Base-by-base conservation (phyloP, 1,139 yeast genomes). In the Nadsonia starkeyi-henricii region DNA sequence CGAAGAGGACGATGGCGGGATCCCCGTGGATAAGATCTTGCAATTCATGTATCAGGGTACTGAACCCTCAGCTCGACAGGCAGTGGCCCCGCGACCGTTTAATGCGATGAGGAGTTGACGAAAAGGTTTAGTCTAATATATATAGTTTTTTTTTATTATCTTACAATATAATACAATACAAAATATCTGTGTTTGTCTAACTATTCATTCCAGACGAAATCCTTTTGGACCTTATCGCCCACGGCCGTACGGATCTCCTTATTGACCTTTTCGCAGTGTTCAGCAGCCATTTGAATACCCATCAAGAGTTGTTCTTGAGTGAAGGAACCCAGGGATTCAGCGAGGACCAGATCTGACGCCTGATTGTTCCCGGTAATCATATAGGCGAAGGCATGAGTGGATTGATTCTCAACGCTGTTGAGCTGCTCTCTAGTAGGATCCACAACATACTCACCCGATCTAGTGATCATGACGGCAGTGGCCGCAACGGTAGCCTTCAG, bases 311-410 rank as follows among this genome's bases (percentile, higher is more conserved):
- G 73, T 0, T 69, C 63, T 56, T 83, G 78, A 1, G 74, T 68
- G 58, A 86, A 86, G 2, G 68, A 66, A 2, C 97, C 96, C 47
- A 73, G 68, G 50, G 91, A 81, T 53, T 88, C 96, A 50, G 81
- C 68, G 45, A 79, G 66, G 20, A 89, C 62, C 9, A 89, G 61
- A 46, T 80, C 73, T 45, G 72, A 68, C 0, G 79, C 75, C 21
- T 68, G 65, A 17, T 72, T 72, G 51, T 77, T 72, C 8, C 28
- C 9, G 30, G 71, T 68, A 17, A 85, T 65, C 47, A 75, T 77
- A 58, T 77, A 80, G 21, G 83, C 85, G 12, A 81, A 67, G 12
- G 81, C 73, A 65, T 88, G 96, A 44, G 73, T 71, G 2, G 94
- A 82, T 28, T 63, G 64, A 20, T 82, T 69, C 8, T 54, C 46